phyloP scores from a whole-genome alignment of 2,329 filamentous ascomycete genomes.

The Trichoderma sp. region DNA sequence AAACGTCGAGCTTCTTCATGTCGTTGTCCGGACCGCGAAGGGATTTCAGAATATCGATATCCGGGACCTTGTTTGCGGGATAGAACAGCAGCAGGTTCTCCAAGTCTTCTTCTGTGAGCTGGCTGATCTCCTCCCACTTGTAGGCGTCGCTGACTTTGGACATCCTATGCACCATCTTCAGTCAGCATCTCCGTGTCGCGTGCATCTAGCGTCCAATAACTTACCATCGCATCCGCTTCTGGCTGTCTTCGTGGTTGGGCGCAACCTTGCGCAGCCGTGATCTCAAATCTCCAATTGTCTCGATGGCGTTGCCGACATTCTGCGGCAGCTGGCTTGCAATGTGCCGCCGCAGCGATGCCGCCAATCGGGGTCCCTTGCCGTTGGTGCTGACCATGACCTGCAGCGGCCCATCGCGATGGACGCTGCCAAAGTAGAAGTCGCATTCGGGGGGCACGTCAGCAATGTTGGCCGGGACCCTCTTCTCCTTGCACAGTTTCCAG shows the following conservation, averaged over 20 bases:
- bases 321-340: conserved; percentile 76
- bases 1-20: conserved; percentile 53
- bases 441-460: conserved; percentile 96
- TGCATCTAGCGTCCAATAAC: conserved; percentile 29
- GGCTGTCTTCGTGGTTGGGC: conserved; percentile 70
- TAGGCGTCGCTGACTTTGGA: conserved; percentile 86
- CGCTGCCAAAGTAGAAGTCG: conserved; percentile 97
- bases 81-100: conserved; percentile 79
- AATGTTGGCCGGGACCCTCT: conserved; percentile 86
- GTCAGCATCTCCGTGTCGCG: background rate
- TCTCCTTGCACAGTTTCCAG: conserved; percentile 90
- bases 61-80: conserved; percentile 55
- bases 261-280: conserved; percentile 77
- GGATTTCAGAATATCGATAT: conserved; percentile 55
- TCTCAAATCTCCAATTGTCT: conserved; percentile 78
- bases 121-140: conserved; percentile 79
- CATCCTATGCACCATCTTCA: conserved; percentile 63
- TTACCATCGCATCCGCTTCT: conserved; percentile 88
- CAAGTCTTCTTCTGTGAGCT: conserved; percentile 83
- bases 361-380: conserved; percentile 89
- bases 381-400: conserved; percentile 99
- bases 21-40: conserved; percentile 51
- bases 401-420: conserved; percentile 90
- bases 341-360: conserved; percentile 78
- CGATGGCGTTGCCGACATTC: conserved; percentile 82